Conservation (phyloP, 1,284 basidiomycete genomes). For the Austroboletus niveus region DNA sequence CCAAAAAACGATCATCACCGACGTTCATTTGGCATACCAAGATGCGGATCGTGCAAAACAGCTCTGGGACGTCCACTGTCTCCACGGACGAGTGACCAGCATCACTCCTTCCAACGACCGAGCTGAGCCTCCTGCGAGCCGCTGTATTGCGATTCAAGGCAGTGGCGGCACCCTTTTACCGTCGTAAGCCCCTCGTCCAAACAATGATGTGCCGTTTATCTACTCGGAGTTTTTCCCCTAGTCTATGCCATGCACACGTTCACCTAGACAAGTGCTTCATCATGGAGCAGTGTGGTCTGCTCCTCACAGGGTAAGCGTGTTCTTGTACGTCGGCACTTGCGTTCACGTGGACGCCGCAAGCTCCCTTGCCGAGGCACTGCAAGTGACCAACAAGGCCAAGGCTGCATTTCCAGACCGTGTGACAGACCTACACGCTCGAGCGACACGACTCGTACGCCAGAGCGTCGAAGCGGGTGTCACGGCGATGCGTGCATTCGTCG, state of each 20-base stretch:
- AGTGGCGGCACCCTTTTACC: slow-evolving; percentile 49
- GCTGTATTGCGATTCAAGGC: slow-evolving; percentile 36
- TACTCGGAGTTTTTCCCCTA: slow-evolving; percentile 22
- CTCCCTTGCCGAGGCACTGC: slow-evolving; percentile 55
- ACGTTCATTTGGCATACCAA: slow-evolving; percentile 18
- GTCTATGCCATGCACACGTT: slow-evolving; percentile 62
- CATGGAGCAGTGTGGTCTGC: slow-evolving; percentile 49
- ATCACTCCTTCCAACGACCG: slow-evolving; percentile 11
- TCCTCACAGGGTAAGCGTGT: slow-evolving; percentile 47
- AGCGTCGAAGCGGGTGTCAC: slow-evolving; percentile 61
- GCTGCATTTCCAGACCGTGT: slow-evolving; percentile 40
- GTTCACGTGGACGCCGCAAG: slow-evolving; percentile 31
- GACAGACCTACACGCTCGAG: slow-evolving; percentile 50
- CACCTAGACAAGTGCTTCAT: slow-evolving; percentile 71
- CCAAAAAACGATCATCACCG: slow-evolving; percentile 11
- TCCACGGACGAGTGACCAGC: slow-evolving; percentile 16
- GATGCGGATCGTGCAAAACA: slow-evolving; percentile 11
- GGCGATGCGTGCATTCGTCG: slow-evolving; percentile 58
- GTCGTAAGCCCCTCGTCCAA: slow-evolving; percentile 37
- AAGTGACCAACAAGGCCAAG: slow-evolving; percentile 51
- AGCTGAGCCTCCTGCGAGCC: neutral
- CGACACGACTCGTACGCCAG: slow-evolving; percentile 50
- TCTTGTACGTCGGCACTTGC: too few relatives aligned
- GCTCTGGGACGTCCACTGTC: slow-evolving; percentile 21
- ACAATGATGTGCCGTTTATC: slow-evolving; percentile 7